These are phyloP conservation scores for Mortierella sp. DNA, from an alignment of 371 early-diverging fungal species.

Conservation along the genomic window DNA sequence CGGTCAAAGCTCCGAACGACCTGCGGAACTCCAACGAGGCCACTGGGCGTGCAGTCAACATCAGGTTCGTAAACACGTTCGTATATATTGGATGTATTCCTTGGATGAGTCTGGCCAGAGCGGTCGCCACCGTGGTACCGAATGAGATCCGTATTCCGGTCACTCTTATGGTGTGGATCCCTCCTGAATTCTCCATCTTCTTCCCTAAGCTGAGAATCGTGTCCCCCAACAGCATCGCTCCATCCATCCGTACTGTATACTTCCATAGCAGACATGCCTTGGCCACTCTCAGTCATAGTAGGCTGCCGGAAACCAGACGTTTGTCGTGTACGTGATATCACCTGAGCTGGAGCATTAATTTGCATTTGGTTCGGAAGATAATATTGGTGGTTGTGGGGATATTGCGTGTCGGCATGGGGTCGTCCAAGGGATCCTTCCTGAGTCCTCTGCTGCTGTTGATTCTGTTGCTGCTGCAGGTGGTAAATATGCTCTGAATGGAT, in stretches of 20 bases:
- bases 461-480: constrained; percentile 9
- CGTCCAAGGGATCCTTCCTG: constrained; percentile 1
- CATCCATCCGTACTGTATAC: too few relatives aligned
- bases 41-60: constrained; percentile 24
- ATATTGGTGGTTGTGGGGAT: background rate
- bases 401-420: background rate
- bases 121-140: background rate
- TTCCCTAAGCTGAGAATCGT: background rate
- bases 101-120: background rate
- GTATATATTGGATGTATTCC: background rate
- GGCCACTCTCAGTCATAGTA: too few relatives aligned
- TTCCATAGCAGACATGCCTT: too few relatives aligned
- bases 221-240: too few relatives aligned
- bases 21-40: constrained; percentile 28
- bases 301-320: too few relatives aligned
- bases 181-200: background rate
- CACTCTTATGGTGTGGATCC: too few relatives aligned
- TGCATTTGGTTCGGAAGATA: too few relatives aligned
- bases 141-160: too few relatives aligned
- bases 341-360: too few relatives aligned
- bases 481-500: constrained; percentile 9
- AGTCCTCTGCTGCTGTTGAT: constrained; percentile 9
- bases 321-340: too few relatives aligned
- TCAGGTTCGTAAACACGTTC: background rate
- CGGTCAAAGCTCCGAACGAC: constrained; percentile 3